phyloP scores from a whole-genome alignment of 139 green algal species.

The Chlorella sp. region DNA sequence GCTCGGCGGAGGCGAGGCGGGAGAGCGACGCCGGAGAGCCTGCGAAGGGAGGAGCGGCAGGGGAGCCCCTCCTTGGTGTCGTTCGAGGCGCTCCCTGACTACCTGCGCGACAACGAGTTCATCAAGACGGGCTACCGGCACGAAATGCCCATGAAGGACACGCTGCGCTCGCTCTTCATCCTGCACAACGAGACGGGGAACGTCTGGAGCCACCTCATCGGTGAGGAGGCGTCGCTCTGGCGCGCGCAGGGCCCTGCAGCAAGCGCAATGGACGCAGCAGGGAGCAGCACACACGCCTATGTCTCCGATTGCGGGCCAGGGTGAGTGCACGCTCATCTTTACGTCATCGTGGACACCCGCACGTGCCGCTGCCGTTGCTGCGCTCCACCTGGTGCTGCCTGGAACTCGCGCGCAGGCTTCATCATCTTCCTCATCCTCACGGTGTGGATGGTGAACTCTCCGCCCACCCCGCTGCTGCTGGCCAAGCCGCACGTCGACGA shows the following conservation, averaged over 20 bases:
- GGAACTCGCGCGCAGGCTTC: constrained; percentile 75
- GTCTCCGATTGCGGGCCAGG: too few relatives aligned
- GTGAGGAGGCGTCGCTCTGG: constrained; percentile 25
- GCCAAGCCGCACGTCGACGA: constrained; percentile 41
- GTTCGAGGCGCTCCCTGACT: constrained; percentile 49
- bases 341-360: too few relatives aligned
- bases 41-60: too few relatives aligned
- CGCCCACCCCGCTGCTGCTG: constrained; percentile 42
- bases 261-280: too few relatives aligned
- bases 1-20: too few relatives aligned
- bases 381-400: too few relatives aligned
- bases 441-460: constrained; percentile 32
- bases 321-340: background rate
- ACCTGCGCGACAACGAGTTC: constrained; percentile 83
- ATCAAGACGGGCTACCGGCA: constrained; percentile 72
- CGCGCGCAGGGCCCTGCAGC: too few relatives aligned
- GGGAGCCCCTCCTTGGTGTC: too few relatives aligned
- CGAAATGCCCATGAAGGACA: constrained; percentile 44
- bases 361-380: too few relatives aligned
- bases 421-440: constrained; percentile 61
- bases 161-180: constrained; percentile 67
- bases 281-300: too few relatives aligned
- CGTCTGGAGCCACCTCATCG: constrained; percentile 82
- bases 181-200: constrained; percentile 95
- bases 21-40: too few relatives aligned